These are phyloP conservation scores for Yamadazyma sp. DNA, from an alignment of 805 yeast species.

Conservation along the genomic window DNA sequence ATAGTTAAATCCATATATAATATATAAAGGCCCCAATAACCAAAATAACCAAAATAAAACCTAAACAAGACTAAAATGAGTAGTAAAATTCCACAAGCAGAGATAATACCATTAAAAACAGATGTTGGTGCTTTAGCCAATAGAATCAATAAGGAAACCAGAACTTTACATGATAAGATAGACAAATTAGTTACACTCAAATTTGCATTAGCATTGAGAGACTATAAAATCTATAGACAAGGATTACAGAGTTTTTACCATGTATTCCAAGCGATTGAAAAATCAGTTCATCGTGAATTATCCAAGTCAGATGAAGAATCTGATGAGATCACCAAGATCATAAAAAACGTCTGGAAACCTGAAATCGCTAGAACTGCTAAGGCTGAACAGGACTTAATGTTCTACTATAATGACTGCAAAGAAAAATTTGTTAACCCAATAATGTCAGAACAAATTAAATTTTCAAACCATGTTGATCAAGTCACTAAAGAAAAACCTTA, in stretches of 20 bases:
- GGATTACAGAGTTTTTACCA: conserved; percentile 74
- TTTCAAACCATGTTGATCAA: conserved; percentile 55
- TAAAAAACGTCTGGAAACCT: conserved; percentile 64
- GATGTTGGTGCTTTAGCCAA: conserved; percentile 83
- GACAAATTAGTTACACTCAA: conserved; percentile 66
- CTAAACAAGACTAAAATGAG: not conserved
- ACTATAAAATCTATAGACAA: conserved; percentile 74
- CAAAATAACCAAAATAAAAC: not conserved
- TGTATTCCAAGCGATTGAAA: conserved; percentile 64
- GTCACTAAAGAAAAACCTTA: conserved; percentile 63
- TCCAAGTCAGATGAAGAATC: conserved; percentile 20
- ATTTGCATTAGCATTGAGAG: conserved; percentile 72
- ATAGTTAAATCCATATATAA: too few relatives aligned
- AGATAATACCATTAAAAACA: conserved; percentile 68
- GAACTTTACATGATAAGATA: conserved; percentile 62
- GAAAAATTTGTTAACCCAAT: conserved; percentile 57
- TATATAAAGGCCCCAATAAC: not conserved
- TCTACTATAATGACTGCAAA: conserved; percentile 56
- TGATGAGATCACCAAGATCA: conserved; percentile 42
- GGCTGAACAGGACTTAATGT: conserved; percentile 60
- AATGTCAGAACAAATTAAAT: conserved; percentile 59
- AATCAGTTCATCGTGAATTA: conserved; percentile 45
- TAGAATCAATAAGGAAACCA: conserved; percentile 71
- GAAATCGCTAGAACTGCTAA: conserved; percentile 61
- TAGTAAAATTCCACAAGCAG: conserved; percentile 10